These are phyloP conservation scores for Collariella sp. DNA, from an alignment of 495 filamentous ascomycete genomes.

Conservation along the genomic window DNA sequence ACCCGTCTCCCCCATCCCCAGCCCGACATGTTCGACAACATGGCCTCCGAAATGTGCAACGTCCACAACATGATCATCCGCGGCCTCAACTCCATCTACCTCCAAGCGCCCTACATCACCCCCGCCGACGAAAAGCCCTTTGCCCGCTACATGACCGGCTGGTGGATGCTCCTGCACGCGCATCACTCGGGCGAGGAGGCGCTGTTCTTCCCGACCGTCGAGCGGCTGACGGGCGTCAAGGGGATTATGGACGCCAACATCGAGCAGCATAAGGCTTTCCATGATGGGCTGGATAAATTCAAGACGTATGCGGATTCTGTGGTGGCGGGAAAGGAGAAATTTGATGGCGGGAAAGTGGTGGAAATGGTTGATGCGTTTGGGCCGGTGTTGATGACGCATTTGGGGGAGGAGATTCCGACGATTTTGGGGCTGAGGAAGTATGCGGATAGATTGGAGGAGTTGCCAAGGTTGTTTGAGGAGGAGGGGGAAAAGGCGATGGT, in stretches of 20 bases:
- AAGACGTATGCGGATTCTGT: constrained; percentile 25
- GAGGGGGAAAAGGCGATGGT: constrained; percentile 27
- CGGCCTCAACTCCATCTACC: constrained; percentile 44
- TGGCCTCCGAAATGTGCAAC: constrained; percentile 36
- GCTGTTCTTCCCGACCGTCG: constrained; percentile 37
- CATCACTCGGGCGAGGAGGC: constrained; percentile 41
- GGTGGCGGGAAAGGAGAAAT: constrained; percentile 16
- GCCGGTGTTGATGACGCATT: constrained; percentile 27
- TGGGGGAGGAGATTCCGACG: constrained; percentile 38
- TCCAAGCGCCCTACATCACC: constrained; percentile 34
- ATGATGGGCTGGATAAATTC: constrained; percentile 28
- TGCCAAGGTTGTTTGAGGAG: neutral
- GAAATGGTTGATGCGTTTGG: constrained; percentile 39
- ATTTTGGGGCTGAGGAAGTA: constrained; percentile 23
- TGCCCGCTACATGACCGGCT: constrained; percentile 28
- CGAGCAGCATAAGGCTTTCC: constrained; percentile 41
- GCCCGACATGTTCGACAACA: constrained; percentile 22
- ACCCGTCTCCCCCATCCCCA: constrained; percentile 1
- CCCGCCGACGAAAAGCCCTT: constrained; percentile 30
- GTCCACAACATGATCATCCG: constrained; percentile 42
- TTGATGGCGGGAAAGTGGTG: constrained; percentile 29
- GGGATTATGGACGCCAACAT: constrained; percentile 40
- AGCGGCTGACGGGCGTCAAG: constrained; percentile 26
- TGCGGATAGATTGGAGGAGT: constrained; percentile 26
- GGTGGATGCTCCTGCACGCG: constrained; percentile 25